phyloP scores from a whole-genome alignment of 768 basidiomycete species.

The Collybia sp. region DNA sequence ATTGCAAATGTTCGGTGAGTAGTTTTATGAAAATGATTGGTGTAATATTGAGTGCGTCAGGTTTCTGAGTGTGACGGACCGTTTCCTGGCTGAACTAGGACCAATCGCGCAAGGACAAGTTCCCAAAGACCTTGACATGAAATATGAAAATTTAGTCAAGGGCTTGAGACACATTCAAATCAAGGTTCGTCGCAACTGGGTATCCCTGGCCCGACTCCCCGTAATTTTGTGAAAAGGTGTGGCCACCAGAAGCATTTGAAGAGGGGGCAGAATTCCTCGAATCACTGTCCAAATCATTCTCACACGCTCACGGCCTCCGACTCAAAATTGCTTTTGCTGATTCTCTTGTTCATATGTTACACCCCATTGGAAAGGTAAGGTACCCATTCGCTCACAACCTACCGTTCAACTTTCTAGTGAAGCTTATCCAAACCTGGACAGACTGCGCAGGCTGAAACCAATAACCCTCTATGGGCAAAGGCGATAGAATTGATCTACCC shows the following conservation, averaged over 20 bases:
- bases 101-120: constrained; percentile 74
- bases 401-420: constrained; percentile 1
- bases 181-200: constrained; percentile 44
- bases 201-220: constrained; percentile 1
- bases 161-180: constrained; percentile 81
- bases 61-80: constrained; percentile 90
- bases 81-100: constrained; percentile 75
- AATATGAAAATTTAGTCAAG: constrained; percentile 79
- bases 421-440: constrained; percentile 30
- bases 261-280: constrained; percentile 91
- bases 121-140: constrained; percentile 74
- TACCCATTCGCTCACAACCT: background rate
- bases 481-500: constrained; percentile 83
- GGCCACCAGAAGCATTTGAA: constrained; percentile 91
- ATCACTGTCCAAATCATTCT: constrained; percentile 76
- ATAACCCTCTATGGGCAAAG: constrained; percentile 92
- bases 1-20: constrained; percentile 75
- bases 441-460: constrained; percentile 95
- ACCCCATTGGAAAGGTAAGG: constrained; percentile 82
- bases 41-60: constrained; percentile 27
- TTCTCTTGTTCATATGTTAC: constrained; percentile 67
- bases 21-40: background rate
- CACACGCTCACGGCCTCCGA: constrained; percentile 75
- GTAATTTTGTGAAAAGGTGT: constrained; percentile 51
- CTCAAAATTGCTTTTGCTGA: constrained; percentile 87